These are phyloP conservation scores for Setomelanomma holmii DNA, from an alignment of 2,329 filamentous ascomycete genomes.

Conservation along the genomic window DNA sequence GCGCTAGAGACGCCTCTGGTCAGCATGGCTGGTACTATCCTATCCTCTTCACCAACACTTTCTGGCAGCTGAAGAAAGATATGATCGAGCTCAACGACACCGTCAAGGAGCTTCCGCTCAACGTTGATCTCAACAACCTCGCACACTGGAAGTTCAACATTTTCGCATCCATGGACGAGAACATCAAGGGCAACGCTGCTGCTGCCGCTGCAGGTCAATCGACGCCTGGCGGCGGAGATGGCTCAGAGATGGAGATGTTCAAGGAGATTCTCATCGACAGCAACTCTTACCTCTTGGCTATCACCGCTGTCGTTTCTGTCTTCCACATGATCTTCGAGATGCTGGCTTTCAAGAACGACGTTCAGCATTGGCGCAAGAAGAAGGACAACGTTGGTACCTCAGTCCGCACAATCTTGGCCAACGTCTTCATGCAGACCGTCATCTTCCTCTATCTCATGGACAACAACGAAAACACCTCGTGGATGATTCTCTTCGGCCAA, in stretches of 20 bases:
- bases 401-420: conserved; percentile 92
- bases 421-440: conserved; percentile 95
- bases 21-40: conserved; percentile 95
- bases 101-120: conserved; percentile 79
- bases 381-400: conserved; percentile 98
- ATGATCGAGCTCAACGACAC: conserved; percentile 94
- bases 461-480: conserved; percentile 96
- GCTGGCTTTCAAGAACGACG: conserved; percentile 96
- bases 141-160: conserved; percentile 88
- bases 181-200: conserved; percentile 80
- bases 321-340: conserved; percentile 95
- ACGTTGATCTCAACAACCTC: conserved; percentile 83
- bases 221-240: conserved; percentile 81
- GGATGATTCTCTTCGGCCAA: conserved; percentile 97
- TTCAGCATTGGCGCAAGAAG: conserved; percentile 98
- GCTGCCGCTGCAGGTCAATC: conserved; percentile 76
- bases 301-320: conserved; percentile 84
- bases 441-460: conserved; percentile 98
- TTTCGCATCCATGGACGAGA: conserved; percentile 83
- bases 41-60: conserved; percentile 90
- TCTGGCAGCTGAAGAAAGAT: conserved; percentile 92
- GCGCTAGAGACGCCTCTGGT: conserved; percentile 81
- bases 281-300: conserved; percentile 85
- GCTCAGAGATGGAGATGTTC: conserved; percentile 94
- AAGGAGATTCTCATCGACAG: conserved; percentile 95